Evolutionary conservation across 2,329 filamentous ascomycete genomes (phyloP).

Genomic region (Macrophomina tecta): DNA sequence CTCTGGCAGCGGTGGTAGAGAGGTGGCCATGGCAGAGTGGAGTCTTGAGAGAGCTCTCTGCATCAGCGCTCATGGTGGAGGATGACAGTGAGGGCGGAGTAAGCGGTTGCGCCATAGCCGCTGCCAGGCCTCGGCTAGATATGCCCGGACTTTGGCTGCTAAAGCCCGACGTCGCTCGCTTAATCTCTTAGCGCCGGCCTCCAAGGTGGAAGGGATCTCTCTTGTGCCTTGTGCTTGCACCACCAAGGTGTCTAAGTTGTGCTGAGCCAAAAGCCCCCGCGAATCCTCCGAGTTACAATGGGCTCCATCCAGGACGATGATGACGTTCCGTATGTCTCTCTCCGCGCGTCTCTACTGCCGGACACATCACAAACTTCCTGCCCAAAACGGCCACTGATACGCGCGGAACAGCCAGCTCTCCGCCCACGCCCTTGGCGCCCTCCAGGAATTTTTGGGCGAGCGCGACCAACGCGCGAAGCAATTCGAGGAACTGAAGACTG

Average conservation of each 20-base stretch:
- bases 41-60: not conserved
- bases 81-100: conserved; percentile 2
- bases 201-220: conserved; percentile 7
- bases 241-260: conserved; percentile 26
- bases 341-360: not conserved
- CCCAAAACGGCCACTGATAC: conserved; percentile 8
- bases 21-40: conserved; percentile 14
- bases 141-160: not conserved
- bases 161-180: not conserved
- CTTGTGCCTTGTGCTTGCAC: not conserved
- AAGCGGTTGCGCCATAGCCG: conserved; percentile 17
- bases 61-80: conserved; percentile 15
- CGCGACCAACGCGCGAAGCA: conserved; percentile 69
- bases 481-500: conserved; percentile 70
- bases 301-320: conserved; percentile 37
- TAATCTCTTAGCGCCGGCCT: not conserved
- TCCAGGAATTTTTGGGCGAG: conserved; percentile 76
- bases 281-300: conserved; percentile 9
- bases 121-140: conserved; percentile 21
- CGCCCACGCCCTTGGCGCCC: conserved; percentile 67
- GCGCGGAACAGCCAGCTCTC: conserved; percentile 63
- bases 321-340: conserved; percentile 42
- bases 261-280: not conserved
- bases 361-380: not conserved
- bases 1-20: conserved; percentile 59